Evolutionary conservation across 306 rosid species (phyloP), one percentile per base, ranked within the genome.

Genomic region (Calophaca sinica): DNA sequence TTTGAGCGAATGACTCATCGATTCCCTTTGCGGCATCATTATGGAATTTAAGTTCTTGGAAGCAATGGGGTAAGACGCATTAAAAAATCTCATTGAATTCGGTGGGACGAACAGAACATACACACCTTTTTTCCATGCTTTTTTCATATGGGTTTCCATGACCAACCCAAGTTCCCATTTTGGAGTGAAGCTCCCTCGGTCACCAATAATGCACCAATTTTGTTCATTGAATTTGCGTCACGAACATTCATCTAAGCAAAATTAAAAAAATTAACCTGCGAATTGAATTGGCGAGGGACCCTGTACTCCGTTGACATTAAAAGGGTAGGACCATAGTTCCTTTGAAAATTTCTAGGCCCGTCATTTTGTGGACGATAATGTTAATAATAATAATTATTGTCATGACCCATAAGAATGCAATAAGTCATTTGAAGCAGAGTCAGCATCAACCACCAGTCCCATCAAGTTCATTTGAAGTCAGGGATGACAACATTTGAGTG

Each of bases 391-490:
- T 20, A 52, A 33, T 3, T 12, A 2, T 7, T 10, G 69, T 67
- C 33, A 51, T 67, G 41, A 51, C 41, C 9, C 50, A 46, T 29
- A 74, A 15, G 20, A 70, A 54, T 78, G 51, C 33, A 44, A 57
- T 9, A 64, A 58, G 68, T 49, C 38, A 70, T 64, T 76, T 76
- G 75, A 78, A 70, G 80, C 79, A 78, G 51, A 67, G 84, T 80
- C 84, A 74, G 84, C 86, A 86, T 74, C 75, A 84, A 83, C 79
- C 28, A 63, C 70, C 65, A 62, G 62, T 67, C 50, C 68, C 33
- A 46, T 42, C n/a, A 10, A 54, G 33, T 75, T 35, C 26, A 75
- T 75, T 45, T 55, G 4, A 72, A 57, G 36, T 29, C 9, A 39
- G 5, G 20, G 60, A 63, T 70, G 59, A 70, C 78, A 70, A 46